Percentiles rank a stretch among this genome's conserved stretches.
Conservation (phyloP, 768 basidiomycete genomes). For the Leccinum subtestaceum region DNA sequence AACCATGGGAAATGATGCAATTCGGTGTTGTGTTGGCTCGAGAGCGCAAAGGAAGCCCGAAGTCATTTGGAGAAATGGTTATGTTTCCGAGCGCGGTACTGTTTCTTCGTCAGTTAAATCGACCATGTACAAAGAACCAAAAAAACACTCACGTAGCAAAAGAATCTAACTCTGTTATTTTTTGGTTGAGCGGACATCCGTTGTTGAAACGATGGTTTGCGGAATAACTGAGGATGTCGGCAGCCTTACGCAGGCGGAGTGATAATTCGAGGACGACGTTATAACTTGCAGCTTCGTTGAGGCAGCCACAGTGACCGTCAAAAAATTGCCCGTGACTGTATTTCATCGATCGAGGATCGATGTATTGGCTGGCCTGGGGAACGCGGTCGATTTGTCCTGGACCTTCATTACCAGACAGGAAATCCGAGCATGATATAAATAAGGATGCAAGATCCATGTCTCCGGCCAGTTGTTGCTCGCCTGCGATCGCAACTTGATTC, state of each 20-base stretch:
- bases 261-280: conserved; percentile 65
- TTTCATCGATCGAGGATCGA: conserved; percentile 13
- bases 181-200: conserved; percentile 40
- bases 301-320: conserved; percentile 53
- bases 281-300: conserved; percentile 53
- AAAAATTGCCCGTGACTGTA: conserved; percentile 11
- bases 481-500: conserved; percentile 28
- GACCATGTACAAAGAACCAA: neutral
- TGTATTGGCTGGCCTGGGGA: conserved; percentile 1
- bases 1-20: conserved; percentile 2
- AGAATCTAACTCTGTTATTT: conserved; percentile 48
- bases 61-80: conserved; percentile 26
- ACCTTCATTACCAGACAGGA: conserved; percentile 18
- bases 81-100: conserved; percentile 45
- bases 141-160: conserved; percentile 47
- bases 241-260: conserved; percentile 56
- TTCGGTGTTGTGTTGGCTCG: conserved; percentile 13
- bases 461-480: conserved; percentile 25
- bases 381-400: conserved; percentile 9
- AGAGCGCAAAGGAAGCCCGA: conserved; percentile 11
- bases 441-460: conserved; percentile 45
- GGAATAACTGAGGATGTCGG: conserved; percentile 51
- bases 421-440: conserved; percentile 35
- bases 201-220: conserved; percentile 35
- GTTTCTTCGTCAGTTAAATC: conserved; percentile 9